Evolutionary conservation across 306 rosid genomes (phyloP).

Genomic region (Cyclanthera cordifolia): DNA sequence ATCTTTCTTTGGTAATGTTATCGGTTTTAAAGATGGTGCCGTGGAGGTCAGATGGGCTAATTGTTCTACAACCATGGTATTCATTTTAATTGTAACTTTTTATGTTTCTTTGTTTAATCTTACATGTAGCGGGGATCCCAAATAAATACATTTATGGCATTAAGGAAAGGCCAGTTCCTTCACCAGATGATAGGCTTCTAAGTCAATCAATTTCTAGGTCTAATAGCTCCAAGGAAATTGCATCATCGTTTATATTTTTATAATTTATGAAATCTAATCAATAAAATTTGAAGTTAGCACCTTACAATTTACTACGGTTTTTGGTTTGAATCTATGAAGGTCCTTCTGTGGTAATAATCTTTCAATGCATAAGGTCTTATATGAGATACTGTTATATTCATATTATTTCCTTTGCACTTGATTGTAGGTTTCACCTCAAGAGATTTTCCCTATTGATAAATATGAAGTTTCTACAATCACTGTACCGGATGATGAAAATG

Average conservation of each 20-base stretch:
- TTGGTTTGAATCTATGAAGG: neutral
- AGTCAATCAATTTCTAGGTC: neutral
- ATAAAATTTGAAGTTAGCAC: neutral
- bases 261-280: neutral
- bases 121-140: constrained; percentile 6
- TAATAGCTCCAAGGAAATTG: neutral
- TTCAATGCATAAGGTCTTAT: neutral
- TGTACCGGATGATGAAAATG: constrained; percentile 34
- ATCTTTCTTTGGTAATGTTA: constrained; percentile 56
- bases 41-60: constrained; percentile 93
- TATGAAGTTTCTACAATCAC: constrained; percentile 43
- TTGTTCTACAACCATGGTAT: constrained; percentile 64
- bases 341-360: neutral
- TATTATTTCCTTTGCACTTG: constrained; percentile 10
- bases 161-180: neutral
- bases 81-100: neutral
- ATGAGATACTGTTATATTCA: constrained; percentile 3
- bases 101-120: neutral
- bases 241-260: neutral
- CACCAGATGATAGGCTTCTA: neutral
- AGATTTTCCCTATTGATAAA: constrained; percentile 58
- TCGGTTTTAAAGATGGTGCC: constrained; percentile 49
- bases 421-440: constrained; percentile 67
- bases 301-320: neutral
- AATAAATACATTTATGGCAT: neutral